Evolutionary conservation across 2,329 filamentous ascomycete species (phyloP), one percentile per base, ranked within the genome.

Genomic region (Talaromyces sp.): DNA sequence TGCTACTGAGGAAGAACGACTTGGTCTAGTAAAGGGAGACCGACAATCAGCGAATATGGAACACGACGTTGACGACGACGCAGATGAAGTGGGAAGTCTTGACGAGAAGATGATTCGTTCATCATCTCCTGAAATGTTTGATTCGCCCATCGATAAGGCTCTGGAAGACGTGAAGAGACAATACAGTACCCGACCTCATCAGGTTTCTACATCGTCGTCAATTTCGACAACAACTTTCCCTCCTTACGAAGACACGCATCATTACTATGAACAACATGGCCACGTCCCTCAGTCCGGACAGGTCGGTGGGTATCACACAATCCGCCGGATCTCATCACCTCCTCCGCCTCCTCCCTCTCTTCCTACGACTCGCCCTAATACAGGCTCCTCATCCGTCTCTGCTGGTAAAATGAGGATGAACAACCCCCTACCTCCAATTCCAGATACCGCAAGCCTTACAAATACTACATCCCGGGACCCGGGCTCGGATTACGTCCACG

Each of bases 21-120:
- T 94, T 7, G 93, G 92, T 0, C 84, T 97, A 4, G 92, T 96
- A n/a, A 90, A 89, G 70, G 90, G 90, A 31, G 90, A 92, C 73
- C 83, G 82, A 8, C 72, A 68, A 7, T 57, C 64, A 45, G 41
- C 60, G 11, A 62, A 59, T 13, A 41, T 47, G 35, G 33, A 41
- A n/a, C 35, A 64, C 13, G 62, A 64, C 9, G 8, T 52, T n/a
- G 54, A 64, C 11, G 62, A 52, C 19, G 57, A 66, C 1, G 72
- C 75, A 47, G 72, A 71, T 33, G 71, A 72, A 27, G 31, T 58
- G 66, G 66, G 14, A 45, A 69, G 14, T 68, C 65, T 50, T 41
- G 43, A 66, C 10, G 60, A 74, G 24, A 75, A 76, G 60, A 76
- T 74, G 58, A 60, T 72, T 8, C 72, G 73, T 59, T 69, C 35